phyloP scores from a whole-genome alignment of 768 basidiomycete species.

The Rickenella mellea region DNA sequence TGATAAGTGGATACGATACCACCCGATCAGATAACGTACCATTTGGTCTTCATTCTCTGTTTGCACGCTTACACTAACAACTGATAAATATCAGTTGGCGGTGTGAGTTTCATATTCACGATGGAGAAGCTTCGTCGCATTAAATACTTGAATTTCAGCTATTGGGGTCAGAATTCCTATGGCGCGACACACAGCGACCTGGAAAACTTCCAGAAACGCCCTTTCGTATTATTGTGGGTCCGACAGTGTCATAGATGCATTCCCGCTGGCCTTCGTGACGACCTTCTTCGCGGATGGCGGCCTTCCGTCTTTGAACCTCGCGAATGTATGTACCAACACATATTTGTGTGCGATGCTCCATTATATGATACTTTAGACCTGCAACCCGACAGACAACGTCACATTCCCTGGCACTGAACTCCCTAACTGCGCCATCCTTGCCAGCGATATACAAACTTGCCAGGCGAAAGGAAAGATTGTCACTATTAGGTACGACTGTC shows the following conservation, averaged over 20 bases:
- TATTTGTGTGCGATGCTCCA: background rate
- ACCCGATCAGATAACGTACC: no score
- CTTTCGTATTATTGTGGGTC: slow-evolving; percentile 40
- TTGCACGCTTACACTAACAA: no score
- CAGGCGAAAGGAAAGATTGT: slow-evolving; percentile 52
- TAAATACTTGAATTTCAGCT: no score
- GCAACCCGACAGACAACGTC: slow-evolving; percentile 44
- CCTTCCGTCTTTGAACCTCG: slow-evolving; percentile 48
- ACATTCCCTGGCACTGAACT: slow-evolving; percentile 56
- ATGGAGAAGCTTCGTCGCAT: no score
- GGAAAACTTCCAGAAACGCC: slow-evolving; percentile 40
- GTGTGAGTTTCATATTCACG: no score
- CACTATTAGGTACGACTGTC: slow-evolving; percentile 27
- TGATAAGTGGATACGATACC: no score
- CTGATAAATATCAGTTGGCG: no score
- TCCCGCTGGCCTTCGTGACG: slow-evolving; percentile 55
- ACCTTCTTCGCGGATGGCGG: slow-evolving; percentile 51
- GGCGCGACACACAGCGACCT: slow-evolving; percentile 40
- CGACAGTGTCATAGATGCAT: slow-evolving; percentile 47
- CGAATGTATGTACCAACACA: slow-evolving; percentile 42
- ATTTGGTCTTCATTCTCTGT: no score
- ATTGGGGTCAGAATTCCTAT: slow-evolving; percentile 73
- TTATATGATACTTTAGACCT: slow-evolving; percentile 32
- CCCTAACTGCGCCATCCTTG: slow-evolving; percentile 51
- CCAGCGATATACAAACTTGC: slow-evolving; percentile 52